phyloP scores from a whole-genome alignment of 805 yeast species.

The Saccharomycopsis capsularis region DNA sequence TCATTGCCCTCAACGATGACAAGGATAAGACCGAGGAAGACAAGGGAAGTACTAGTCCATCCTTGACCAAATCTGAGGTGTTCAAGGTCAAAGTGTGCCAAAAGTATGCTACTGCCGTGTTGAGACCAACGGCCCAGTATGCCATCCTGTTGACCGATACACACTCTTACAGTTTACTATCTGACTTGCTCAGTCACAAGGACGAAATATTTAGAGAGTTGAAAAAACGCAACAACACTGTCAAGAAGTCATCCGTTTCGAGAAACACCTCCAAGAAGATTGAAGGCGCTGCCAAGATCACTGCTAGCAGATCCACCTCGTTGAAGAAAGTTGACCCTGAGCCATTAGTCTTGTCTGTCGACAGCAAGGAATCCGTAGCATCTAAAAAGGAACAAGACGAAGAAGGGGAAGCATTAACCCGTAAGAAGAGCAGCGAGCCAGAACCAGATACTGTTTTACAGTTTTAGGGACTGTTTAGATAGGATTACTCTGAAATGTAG shows the following conservation, averaged over 20 bases:
- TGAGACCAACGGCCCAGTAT: constrained; percentile 44
- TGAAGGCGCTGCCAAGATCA: not conserved
- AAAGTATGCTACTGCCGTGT: constrained; percentile 57
- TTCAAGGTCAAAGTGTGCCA: constrained; percentile 46
- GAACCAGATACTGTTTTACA: constrained; percentile 20
- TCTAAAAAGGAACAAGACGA: not conserved
- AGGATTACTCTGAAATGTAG: too few relatives aligned
- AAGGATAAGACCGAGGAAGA: constrained; percentile 31
- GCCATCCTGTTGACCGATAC: constrained; percentile 48
- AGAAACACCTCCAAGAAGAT: constrained; percentile 15
- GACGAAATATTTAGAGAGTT: constrained; percentile 61
- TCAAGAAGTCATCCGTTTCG: constrained; percentile 11
- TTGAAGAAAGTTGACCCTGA: constrained; percentile 1
- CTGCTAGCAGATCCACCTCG: not conserved
- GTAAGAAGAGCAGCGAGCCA: constrained; percentile 14
- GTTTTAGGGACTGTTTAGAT: too few relatives aligned
- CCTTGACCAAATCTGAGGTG: constrained; percentile 27
- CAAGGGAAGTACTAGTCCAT: not conserved
- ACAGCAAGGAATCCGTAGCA: not conserved
- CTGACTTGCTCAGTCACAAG: constrained; percentile 55
- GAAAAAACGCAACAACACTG: constrained; percentile 42
- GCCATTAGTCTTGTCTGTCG: constrained; percentile 7
- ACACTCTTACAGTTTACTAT: constrained; percentile 50
- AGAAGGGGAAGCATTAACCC: constrained; percentile 3
- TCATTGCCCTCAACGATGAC: constrained; percentile 41